These are phyloP conservation scores for Cutaneotrichosporon dermatis DNA, from an alignment of 1,284 basidiomycete genomes.

Conservation along the genomic window DNA sequence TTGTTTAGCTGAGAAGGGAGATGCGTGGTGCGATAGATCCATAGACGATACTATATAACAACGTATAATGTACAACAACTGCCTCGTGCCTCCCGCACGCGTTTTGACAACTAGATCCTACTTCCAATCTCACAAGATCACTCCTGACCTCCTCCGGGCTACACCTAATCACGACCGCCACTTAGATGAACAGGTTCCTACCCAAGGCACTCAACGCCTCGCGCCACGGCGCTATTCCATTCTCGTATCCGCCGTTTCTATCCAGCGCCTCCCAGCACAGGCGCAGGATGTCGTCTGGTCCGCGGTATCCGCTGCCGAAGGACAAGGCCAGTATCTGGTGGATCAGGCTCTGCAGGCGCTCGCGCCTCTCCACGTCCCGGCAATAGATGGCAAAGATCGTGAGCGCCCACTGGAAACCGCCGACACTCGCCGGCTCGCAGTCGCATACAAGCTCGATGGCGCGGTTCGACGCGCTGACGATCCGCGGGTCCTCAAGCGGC, in stretches of 20 bases:
- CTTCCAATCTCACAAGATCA: too few relatives aligned
- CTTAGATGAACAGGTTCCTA: conserved; percentile 11
- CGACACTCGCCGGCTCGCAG: conserved; percentile 12
- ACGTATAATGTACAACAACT: too few relatives aligned
- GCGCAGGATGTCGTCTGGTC: conserved; percentile 15
- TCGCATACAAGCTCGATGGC: conserved; percentile 21
- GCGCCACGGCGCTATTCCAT: conserved; percentile 24
- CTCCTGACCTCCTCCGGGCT: too few relatives aligned
- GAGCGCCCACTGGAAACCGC: conserved; percentile 20
- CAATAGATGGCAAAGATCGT: conserved; percentile 21
- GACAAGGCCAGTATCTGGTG: conserved; percentile 9
- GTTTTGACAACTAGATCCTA: too few relatives aligned
- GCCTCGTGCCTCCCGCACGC: too few relatives aligned
- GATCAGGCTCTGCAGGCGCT: conserved; percentile 8
- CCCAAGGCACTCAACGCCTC: conserved; percentile 16
- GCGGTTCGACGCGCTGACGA: conserved; percentile 3
- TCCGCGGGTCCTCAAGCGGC: conserved; percentile 12
- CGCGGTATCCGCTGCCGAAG: conserved; percentile 14
- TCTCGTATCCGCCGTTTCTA: conserved; percentile 15
- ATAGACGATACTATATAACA: too few relatives aligned
- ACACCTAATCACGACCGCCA: too few relatives aligned
- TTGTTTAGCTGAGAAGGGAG: too few relatives aligned
- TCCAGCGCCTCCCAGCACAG: conserved; percentile 19
- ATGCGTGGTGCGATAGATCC: too few relatives aligned
- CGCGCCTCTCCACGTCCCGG: not conserved